Evolutionary conservation across 257 asterid species (phyloP).

Genomic region (Perilla frutescens): DNA sequence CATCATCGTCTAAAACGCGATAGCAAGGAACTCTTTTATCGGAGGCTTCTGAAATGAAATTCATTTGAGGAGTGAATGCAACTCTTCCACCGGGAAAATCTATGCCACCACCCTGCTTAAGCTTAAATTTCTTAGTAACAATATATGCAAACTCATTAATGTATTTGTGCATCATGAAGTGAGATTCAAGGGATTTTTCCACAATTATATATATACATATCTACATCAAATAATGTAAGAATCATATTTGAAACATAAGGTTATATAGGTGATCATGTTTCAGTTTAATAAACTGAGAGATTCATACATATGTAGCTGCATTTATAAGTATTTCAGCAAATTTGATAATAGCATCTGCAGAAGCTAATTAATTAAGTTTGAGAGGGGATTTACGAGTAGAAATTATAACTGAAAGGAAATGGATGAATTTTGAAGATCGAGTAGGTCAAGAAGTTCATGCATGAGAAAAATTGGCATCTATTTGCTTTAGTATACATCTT

Average conservation of each 20-base stretch:
- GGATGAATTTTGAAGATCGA: too few species aligned
- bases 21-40: slow-evolving; percentile 83
- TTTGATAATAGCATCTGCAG: too few species aligned
- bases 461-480: too few species aligned
- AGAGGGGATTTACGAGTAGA: too few species aligned
- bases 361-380: too few species aligned
- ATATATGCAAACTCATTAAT: too few species aligned
- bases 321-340: neutral
- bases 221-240: neutral
- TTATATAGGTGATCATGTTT: neutral
- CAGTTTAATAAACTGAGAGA: neutral
- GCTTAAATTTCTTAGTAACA: slow-evolving; percentile 8
- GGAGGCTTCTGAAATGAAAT: slow-evolving; percentile 66
- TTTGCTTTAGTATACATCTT: too few species aligned
- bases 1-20: slow-evolving; percentile 83
- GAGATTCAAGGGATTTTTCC: too few species aligned
- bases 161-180: too few species aligned
- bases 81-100: slow-evolving; percentile 94
- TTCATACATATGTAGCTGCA: neutral
- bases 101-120: slow-evolving; percentile 21
- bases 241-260: neutral
- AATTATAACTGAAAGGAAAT: too few species aligned
- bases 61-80: slow-evolving; percentile 60
- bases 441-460: too few species aligned
- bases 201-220: too few species aligned